Evolutionary conservation across 2,329 filamentous ascomycete species (phyloP).

Genomic region (Fusarium sterilihyphosum): DNA sequence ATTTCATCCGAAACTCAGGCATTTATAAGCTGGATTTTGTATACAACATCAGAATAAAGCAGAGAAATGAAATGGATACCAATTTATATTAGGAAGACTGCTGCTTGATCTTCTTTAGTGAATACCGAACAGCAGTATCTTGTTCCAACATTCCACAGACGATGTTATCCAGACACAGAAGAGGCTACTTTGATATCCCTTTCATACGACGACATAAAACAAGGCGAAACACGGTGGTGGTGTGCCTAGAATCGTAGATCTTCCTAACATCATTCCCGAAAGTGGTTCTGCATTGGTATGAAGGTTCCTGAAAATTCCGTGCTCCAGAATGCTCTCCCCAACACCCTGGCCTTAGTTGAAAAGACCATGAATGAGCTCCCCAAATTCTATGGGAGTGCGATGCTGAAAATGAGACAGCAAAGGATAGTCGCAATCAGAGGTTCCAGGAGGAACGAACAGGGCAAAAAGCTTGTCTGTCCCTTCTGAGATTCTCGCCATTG

Average conservation of each 20-base stretch:
- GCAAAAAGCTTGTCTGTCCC: rapidly evolving
- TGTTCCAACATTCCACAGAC: rapidly evolving
- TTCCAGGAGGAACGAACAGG: rapidly evolving
- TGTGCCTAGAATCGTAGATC: background rate
- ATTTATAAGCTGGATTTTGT: rapidly evolving
- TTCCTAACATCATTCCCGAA: background rate
- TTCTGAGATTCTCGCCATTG: background rate
- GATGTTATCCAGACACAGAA: too few relatives aligned
- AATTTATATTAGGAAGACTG: background rate
- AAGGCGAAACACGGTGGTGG: too few relatives aligned
- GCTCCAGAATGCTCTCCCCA: rapidly evolving
- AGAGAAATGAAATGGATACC: background rate
- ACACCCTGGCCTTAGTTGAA: background rate
- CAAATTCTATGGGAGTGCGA: background rate
- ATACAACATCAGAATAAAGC: too few relatives aligned
- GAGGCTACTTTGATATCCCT: too few relatives aligned
- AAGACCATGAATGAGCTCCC: too few relatives aligned
- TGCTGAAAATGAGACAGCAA: background rate
- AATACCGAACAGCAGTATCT: too few relatives aligned
- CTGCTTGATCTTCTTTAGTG: too few relatives aligned
- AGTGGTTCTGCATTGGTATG: too few relatives aligned
- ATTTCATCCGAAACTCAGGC: too few relatives aligned
- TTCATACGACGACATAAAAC: too few relatives aligned
- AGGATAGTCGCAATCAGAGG: background rate
- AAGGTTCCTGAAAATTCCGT: rapidly evolving